phyloP scores from a whole-genome alignment of 2,329 filamentous ascomycete species.

The Epichloe uncinata region DNA sequence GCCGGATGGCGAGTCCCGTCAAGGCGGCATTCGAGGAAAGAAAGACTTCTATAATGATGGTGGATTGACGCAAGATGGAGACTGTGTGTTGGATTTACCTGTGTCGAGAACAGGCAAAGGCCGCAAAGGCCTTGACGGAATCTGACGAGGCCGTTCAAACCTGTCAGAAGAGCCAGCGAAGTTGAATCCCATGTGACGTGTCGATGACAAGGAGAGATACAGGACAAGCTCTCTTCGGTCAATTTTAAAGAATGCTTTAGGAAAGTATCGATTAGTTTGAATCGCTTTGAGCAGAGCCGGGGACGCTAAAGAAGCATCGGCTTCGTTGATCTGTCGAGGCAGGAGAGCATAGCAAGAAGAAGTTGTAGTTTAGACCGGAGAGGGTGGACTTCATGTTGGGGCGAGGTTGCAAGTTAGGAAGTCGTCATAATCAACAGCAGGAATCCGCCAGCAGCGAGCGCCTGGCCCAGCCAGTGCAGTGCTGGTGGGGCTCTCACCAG shows the following conservation, averaged over 20 bases:
- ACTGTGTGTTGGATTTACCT: background rate
- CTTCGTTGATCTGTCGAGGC: background rate
- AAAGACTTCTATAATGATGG: background rate
- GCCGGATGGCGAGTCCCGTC: background rate
- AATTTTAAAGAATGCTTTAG: background rate
- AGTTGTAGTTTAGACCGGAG: background rate
- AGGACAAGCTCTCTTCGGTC: background rate
- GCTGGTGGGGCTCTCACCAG: too few species aligned
- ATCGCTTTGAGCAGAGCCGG: background rate
- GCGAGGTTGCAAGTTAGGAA: background rate
- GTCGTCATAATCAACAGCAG: background rate
- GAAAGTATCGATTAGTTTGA: background rate
- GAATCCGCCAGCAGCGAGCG: too few species aligned
- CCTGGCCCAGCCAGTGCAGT: too few species aligned
- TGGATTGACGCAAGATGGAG: background rate
- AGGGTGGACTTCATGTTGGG: background rate
- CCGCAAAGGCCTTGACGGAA: background rate
- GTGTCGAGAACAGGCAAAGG: background rate
- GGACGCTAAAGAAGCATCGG: background rate
- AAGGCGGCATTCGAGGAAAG: constrained; percentile 8
- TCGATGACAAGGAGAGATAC: background rate
- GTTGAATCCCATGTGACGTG: constrained; percentile 1
- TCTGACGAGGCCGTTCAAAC: background rate
- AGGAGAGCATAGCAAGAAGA: background rate
- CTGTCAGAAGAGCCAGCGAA: background rate